A percentile compares a stretch with the other conserved stretches of the same genome.
Evolutionary conservation across 192 early-diverging fungal species (phyloP).

Genomic region (Diversispora eburnea): DNA sequence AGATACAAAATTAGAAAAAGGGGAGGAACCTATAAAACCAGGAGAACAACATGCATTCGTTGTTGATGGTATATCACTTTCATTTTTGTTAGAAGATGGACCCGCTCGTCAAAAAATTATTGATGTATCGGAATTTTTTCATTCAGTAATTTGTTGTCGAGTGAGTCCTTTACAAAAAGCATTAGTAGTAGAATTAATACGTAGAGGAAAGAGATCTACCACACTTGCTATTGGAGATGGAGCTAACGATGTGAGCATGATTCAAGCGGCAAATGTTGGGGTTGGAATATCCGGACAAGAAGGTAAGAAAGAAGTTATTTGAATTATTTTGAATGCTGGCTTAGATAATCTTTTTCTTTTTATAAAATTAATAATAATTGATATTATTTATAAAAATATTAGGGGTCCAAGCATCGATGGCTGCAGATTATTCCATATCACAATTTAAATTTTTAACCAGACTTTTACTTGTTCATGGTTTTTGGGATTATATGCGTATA

Average conservation of each 20-base stretch:
- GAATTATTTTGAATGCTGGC: background rate
- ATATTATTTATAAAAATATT: constrained; percentile 21
- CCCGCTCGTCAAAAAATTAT: constrained; percentile 58
- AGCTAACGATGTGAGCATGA: constrained; percentile 95
- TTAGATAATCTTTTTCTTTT: constrained; percentile 38
- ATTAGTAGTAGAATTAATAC: constrained; percentile 84
- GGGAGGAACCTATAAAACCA: background rate
- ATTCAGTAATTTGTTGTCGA: constrained; percentile 91
- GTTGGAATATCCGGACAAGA: constrained; percentile 77
- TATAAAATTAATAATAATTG: background rate
- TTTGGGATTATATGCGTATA: constrained; percentile 87
- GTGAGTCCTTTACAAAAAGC: constrained; percentile 95
- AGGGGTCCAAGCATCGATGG: constrained; percentile 87
- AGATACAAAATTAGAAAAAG: background rate
- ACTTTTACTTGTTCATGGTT: constrained; percentile 88
- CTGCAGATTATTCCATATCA: constrained; percentile 87
- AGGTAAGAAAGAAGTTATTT: constrained; percentile 45
- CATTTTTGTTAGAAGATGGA: constrained; percentile 47
- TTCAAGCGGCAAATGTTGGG: constrained; percentile 91
- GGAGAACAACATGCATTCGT: constrained; percentile 63
- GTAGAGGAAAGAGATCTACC: constrained; percentile 64
- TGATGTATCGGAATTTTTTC: constrained; percentile 67
- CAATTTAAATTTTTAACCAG: constrained; percentile 88
- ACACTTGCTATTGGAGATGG: constrained; percentile 75
- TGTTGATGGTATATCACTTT: constrained; percentile 70